Evolutionary conservation across 1,284 basidiomycete species (phyloP), one percentile per base, ranked within the genome.

Genomic region (Xerocomus minutiporus): DNA sequence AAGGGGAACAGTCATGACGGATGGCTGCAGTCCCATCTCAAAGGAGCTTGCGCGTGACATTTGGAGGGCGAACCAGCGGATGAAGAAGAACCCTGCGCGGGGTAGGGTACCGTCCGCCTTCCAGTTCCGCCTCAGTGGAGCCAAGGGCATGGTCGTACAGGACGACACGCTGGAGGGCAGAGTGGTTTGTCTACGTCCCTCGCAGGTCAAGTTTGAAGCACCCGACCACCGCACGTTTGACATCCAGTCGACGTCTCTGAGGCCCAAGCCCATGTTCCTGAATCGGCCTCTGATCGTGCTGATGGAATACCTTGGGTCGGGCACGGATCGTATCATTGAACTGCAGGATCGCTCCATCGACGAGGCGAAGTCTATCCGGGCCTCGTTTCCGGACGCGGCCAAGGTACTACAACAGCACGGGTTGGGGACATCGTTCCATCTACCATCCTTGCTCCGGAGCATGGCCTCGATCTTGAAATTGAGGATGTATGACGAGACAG

Each of bases 121-220:
- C 51, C 75, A 78, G 53, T 68, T 76, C 50, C 69, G 76, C 28
- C 62, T 75, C 11, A 68, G 70, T 3, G 76, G 75, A 11, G 73
- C 64, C 17, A 77, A 77, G 53, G 75, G 79, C 1, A 73, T 82
- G 57, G 66, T 81, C n/a, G 70, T 73, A 0, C 61, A 73, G 41
- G 77, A 82, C 54, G 66, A 69, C 11, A 62, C 58, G 4, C 61
- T 79, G 0, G 39, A 56, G n/a, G 69, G 66, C 2, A 57, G 62
- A 36, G 59, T 68, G 1, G 62, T 81, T 34, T 63, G 63, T 55
- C 60, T 80, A 8, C 71, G 80, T 5, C 69, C 71, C 2, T 77
- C 75, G 0, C 78, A 79, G 65, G 63, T 70, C 44, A 82, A 81
- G 57, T 81, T 80, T 56, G 72, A 74, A 0, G 72, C 72, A 1